phyloP scores from a whole-genome alignment of 75 land plant species.

The Ceratopteris richardii region DNA sequence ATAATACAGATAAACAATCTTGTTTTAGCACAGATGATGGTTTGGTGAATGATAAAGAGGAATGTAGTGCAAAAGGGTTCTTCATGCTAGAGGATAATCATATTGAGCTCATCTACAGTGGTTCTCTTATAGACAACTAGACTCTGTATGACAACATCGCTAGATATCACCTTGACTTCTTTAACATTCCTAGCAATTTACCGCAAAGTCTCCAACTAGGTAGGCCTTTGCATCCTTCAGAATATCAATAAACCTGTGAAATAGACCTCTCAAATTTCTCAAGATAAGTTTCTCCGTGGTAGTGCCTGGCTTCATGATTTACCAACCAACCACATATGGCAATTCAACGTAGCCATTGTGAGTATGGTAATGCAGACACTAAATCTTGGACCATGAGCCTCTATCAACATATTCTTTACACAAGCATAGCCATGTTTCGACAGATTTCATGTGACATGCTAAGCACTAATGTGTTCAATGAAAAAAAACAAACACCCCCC shows the following conservation, averaged over 20 bases:
- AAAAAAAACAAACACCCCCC: too few species aligned
- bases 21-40: not conserved
- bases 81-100: not conserved
- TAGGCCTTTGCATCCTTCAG: not conserved
- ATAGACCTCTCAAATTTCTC: not conserved
- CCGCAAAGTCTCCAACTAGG: not conserved
- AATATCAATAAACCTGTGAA: not conserved
- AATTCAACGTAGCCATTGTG: not conserved
- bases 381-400: not conserved
- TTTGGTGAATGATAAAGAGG: not conserved
- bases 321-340: not conserved
- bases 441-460: too few species aligned
- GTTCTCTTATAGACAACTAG: not conserved
- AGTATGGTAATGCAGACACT: not conserved
- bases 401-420: not conserved
- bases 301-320: not conserved
- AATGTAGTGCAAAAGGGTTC: not conserved
- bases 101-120: conserved; percentile 3
- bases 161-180: not conserved
- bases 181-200: not conserved
- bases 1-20: not conserved
- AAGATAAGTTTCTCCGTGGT: not conserved
- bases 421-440: too few species aligned
- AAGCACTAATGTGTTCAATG: too few species aligned
- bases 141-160: conserved; percentile 2